These are phyloP conservation scores for Colletotrichum plurivorum DNA, from an alignment of 2,329 filamentous ascomycete genomes.

Conservation along the genomic window DNA sequence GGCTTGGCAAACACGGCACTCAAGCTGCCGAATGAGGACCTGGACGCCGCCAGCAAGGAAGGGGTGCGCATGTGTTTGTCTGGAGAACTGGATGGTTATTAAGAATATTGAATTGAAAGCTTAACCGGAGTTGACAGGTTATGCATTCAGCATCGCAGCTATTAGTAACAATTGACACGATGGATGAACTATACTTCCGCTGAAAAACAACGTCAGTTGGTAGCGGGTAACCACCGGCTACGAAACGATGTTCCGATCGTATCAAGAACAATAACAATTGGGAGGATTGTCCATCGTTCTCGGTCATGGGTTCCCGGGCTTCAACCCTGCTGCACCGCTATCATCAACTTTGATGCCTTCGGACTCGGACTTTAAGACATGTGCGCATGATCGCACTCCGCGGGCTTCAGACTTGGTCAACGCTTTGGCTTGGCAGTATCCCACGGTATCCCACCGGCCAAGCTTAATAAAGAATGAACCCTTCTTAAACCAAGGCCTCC, in stretches of 20 bases:
- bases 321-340: too few species aligned
- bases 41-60: conserved; percentile 69
- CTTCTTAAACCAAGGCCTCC: background rate
- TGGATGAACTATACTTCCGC: too few species aligned
- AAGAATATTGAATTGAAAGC: background rate
- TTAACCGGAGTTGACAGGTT: background rate
- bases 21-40: conserved; percentile 69
- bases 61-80: conserved; percentile 58
- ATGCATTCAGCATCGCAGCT: too few species aligned
- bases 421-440: background rate
- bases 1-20: conserved; percentile 64
- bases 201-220: too few species aligned
- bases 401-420: background rate
- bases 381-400: background rate
- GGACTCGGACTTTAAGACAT: background rate
- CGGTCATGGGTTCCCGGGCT: too few species aligned
- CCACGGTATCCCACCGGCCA: background rate
- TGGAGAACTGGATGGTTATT: conserved; percentile 1
- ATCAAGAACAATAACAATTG: too few species aligned
- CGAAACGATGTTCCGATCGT: too few species aligned
- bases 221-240: too few species aligned
- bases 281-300: too few species aligned
- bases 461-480: background rate
- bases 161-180: too few species aligned
- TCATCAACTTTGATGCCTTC: too few species aligned